Percentiles rank a stretch among this genome's conserved stretches.
Evolutionary conservation across 2,329 filamentous ascomycete species (phyloP).

Genomic region (Onygenales sp.): DNA sequence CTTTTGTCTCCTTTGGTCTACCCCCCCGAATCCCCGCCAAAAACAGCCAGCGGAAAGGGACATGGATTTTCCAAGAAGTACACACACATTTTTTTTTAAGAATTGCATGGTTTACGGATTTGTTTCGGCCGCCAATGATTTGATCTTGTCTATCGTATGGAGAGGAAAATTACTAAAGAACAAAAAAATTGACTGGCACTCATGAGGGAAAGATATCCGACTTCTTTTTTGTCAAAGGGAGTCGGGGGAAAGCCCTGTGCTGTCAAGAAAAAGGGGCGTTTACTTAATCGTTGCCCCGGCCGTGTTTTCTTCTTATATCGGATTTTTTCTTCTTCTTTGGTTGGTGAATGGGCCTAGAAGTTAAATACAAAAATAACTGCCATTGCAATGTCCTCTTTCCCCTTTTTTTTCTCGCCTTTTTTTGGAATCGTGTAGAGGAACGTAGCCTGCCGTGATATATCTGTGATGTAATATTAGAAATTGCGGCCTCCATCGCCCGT

Average conservation of each 20-base stretch:
- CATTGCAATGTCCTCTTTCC: background rate
- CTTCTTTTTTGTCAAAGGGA: constrained; percentile 20
- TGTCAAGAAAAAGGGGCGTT: constrained; percentile 59
- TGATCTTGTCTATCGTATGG: background rate
- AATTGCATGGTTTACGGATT: constrained; percentile 4
- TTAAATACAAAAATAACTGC: background rate
- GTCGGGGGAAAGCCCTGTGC: constrained; percentile 97
- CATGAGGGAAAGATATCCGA: constrained; percentile 99
- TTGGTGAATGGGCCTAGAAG: background rate
- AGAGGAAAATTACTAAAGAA: background rate
- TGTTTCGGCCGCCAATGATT: background rate
- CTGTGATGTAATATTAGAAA: too few relatives aligned
- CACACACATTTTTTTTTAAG: background rate
- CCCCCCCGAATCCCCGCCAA: background rate
- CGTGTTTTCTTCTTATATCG: background rate
- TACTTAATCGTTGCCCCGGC: constrained; percentile 72
- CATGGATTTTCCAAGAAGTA: background rate
- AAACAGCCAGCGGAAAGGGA: background rate
- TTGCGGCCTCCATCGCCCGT: too few relatives aligned
- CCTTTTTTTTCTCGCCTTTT: too few relatives aligned
- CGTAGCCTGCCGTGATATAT: too few relatives aligned
- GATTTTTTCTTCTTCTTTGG: background rate
- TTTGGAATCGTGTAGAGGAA: too few relatives aligned
- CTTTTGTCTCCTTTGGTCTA: background rate
- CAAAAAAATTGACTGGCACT: constrained; percentile 55